Evolutionary conservation across 257 asterid species (phyloP).

Genomic region (Cinchona pubescens): DNA sequence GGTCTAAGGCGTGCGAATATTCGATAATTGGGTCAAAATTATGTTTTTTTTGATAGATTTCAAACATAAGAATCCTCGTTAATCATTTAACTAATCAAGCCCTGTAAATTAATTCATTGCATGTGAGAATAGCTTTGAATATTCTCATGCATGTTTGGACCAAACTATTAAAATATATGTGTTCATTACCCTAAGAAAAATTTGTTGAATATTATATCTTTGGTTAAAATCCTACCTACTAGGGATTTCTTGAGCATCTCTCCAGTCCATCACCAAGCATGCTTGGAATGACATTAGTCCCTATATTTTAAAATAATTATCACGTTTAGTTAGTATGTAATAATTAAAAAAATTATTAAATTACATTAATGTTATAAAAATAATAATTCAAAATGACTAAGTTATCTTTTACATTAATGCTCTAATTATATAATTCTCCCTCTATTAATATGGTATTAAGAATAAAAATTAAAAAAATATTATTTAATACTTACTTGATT

Average conservation of each 20-base stretch:
- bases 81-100: constrained; percentile 43
- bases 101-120: constrained; percentile 27
- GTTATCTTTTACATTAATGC: too few species aligned
- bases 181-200: not conserved
- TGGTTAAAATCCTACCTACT: not conserved
- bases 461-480: too few species aligned
- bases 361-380: too few species aligned
- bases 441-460: too few species aligned
- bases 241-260: not conserved
- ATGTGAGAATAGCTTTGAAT: constrained; percentile 57
- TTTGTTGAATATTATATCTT: not conserved
- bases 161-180: not conserved
- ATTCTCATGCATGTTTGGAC: constrained; percentile 28
- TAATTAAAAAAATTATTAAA: too few species aligned
- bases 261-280: not conserved
- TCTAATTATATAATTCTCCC: too few species aligned
- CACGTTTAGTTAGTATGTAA: too few species aligned
- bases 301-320: too few species aligned
- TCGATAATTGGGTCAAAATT: constrained; percentile 52
- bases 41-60: constrained; percentile 26
- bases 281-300: not conserved
- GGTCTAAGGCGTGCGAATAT: constrained; percentile 77
- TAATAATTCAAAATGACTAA: too few species aligned
- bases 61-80: constrained; percentile 35
- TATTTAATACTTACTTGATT: too few species aligned